A percentile compares a stretch with the other conserved stretches of the same genome.
phyloP scores from a whole-genome alignment of 805 yeast species.

The Zygosaccharomyces lentus region DNA sequence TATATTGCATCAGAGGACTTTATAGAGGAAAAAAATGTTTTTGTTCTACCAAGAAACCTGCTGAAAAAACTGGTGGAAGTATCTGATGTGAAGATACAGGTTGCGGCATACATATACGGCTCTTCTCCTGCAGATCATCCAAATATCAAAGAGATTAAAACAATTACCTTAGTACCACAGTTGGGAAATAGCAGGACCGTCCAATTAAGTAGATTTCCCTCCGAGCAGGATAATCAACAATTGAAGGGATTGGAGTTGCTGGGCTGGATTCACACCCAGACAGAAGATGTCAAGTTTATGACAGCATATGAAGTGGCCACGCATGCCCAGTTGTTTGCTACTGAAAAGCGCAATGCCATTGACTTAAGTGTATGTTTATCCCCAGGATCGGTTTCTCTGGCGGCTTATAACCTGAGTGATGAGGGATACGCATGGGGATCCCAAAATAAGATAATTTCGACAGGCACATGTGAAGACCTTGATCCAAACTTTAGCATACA shows the following conservation, averaged over 20 bases:
- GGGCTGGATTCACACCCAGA: slow-evolving; percentile 94
- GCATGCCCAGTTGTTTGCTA: slow-evolving; percentile 41
- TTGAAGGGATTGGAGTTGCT: slow-evolving; percentile 64
- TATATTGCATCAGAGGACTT: slow-evolving; percentile 68
- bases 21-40: slow-evolving; percentile 55
- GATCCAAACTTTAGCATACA: slow-evolving; percentile 52
- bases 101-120: slow-evolving; percentile 81
- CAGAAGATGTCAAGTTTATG: slow-evolving; percentile 58
- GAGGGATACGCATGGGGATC: slow-evolving; percentile 80
- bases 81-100: slow-evolving; percentile 74
- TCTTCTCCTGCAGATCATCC: slow-evolving; percentile 66
- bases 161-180: slow-evolving; percentile 82
- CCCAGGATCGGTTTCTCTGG: slow-evolving; percentile 78
- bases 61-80: slow-evolving; percentile 72
- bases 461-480: slow-evolving; percentile 63
- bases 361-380: slow-evolving; percentile 67
- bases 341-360: slow-evolving; percentile 40
- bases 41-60: slow-evolving; percentile 77
- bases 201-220: slow-evolving; percentile 47
- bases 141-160: slow-evolving; percentile 70
- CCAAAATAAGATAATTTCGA: slow-evolving; percentile 50
- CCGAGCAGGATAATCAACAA: slow-evolving; percentile 29
- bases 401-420: slow-evolving; percentile 56
- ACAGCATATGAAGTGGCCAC: slow-evolving; percentile 68
- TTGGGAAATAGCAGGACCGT: slow-evolving; percentile 66